phyloP scores from a whole-genome alignment of 2,329 filamentous ascomycete species.

The Pseudogymnoascus sp. region DNA sequence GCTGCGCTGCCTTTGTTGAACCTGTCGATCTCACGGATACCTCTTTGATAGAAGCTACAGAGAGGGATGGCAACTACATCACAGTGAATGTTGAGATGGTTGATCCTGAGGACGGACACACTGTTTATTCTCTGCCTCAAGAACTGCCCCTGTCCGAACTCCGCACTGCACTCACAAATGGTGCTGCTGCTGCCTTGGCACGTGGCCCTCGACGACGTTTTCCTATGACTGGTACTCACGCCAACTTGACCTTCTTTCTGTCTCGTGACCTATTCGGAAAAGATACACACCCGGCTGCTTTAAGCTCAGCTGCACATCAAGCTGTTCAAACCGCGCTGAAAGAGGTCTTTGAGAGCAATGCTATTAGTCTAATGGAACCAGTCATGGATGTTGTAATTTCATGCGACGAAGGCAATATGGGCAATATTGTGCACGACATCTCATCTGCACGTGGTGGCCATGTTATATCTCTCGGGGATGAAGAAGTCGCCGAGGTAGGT shows the following conservation, averaged over 20 bases:
- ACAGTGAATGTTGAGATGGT: conserved; percentile 41
- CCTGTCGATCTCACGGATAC: conserved; percentile 41
- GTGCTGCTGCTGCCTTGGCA: conserved; percentile 73
- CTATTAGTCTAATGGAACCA: conserved; percentile 73
- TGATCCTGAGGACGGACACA: conserved; percentile 28
- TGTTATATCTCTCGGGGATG: conserved; percentile 57
- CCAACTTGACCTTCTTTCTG: conserved; percentile 62
- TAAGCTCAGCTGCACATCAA: conserved; percentile 57
- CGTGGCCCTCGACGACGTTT: conserved; percentile 75
- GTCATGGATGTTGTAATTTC: conserved; percentile 86
- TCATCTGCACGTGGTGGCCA: conserved; percentile 65
- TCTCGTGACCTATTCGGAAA: conserved; percentile 54
- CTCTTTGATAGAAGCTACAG: conserved; percentile 37
- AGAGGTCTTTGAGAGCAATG: conserved; percentile 44
- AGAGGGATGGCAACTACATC: conserved; percentile 65
- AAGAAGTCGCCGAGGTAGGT: conserved; percentile 18
- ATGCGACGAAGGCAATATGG: conserved; percentile 74
- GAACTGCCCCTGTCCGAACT: conserved; percentile 42
- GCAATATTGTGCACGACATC: conserved; percentile 75
- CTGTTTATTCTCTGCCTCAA: conserved; percentile 43
- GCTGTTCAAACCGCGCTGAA: conserved; percentile 64
- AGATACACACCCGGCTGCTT: conserved; percentile 58
- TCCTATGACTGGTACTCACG: conserved; percentile 67
- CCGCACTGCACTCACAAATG: conserved; percentile 58
- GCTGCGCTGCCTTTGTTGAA: conserved; percentile 60